Base-by-base conservation (phyloP, 1,284 basidiomycete species). In the Schizophyllum commune region DNA sequence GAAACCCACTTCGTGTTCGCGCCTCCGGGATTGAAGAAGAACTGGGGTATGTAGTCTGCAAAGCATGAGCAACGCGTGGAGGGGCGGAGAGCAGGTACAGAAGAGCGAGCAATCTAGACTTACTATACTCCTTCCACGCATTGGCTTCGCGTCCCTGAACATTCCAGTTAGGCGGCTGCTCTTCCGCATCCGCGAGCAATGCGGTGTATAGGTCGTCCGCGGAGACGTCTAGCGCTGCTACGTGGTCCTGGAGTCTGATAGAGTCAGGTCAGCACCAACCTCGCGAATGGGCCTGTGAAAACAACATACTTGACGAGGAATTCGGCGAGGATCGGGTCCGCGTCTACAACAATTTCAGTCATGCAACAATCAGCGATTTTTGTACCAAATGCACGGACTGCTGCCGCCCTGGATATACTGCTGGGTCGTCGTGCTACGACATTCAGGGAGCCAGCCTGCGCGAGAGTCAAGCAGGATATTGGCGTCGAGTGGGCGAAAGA, bases 301-400 rank as follows among this genome's bases (percentile, higher is more conserved):
- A n/a, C n/a, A n/a, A n/a, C n/a, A n/a, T n/a, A 85, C 83, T 87
- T 88, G 57, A 86, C 83, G 64, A 82, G 82, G 71, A 86, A 86
- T 69, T 88, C 85, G 19, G 77, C 82, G 1, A 88, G 72, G 56
- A 86, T 85, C 0, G 84, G 84, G 66, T 86, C 84, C 0, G 75
- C 85, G 65, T 86, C 84, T 86, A 59, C 57, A 20, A 17, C 39
- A 51, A 19, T 21, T 55, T 15, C n/a, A 17, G n/a, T 57, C n/a
- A 21, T 27, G 33, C 59, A 19, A 33, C 54, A 11, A 32, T 22
- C n/a, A 22, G 5, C 32, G 58, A 19, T 17, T 15, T 27, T 51
- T 20, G 13, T 17, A 58, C 21, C 17, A 22, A 32, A 52, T 17
- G 52, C 7, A 78, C 81, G 63, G 65, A 86, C 85, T 81, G 64